These are phyloP conservation scores for Panellus pusillus DNA, from an alignment of 768 basidiomycete species.

Conservation along the genomic window DNA sequence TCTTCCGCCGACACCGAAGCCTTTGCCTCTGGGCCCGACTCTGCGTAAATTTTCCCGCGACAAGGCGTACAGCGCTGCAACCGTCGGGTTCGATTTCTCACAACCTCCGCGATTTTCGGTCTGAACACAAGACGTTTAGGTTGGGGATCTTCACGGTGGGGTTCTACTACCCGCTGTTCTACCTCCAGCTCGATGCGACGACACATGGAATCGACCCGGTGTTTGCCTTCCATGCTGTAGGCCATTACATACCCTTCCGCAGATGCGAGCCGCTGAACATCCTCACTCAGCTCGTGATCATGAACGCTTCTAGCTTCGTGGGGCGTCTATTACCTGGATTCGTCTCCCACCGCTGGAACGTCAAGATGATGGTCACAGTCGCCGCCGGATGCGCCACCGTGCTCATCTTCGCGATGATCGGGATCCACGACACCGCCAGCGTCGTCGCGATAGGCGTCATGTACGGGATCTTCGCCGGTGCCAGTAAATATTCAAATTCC, in stretches of 20 bases:
- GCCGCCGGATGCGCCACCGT: constrained; percentile 26
- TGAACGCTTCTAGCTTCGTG: constrained; percentile 35
- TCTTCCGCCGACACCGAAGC: constrained; percentile 32
- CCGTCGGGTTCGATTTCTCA: constrained; percentile 34
- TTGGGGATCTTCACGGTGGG: constrained; percentile 37
- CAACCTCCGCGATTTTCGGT: background rate
- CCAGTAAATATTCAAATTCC: constrained; percentile 30
- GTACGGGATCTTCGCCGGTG: constrained; percentile 45
- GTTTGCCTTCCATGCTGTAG: constrained; percentile 60
- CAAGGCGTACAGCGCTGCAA: constrained; percentile 42
- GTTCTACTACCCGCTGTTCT: constrained; percentile 54
- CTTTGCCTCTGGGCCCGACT: constrained; percentile 27
- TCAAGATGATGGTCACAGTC: constrained; percentile 33
- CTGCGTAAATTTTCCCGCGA: constrained; percentile 41
- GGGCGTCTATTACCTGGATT: constrained; percentile 39
- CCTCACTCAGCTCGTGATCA: constrained; percentile 35
- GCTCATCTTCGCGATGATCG: constrained; percentile 38
- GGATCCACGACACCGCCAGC: constrained; percentile 26
- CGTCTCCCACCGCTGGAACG: constrained; percentile 29
- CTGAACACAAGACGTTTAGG: constrained; percentile 20
- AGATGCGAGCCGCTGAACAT: constrained; percentile 9
- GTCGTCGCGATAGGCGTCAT: constrained; percentile 35
- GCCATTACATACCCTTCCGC: constrained; percentile 17
- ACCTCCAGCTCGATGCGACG: constrained; percentile 54
- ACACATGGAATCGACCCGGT: constrained; percentile 42